These are phyloP conservation scores for Ascoidea rubescens DNA, from an alignment of 805 yeast species.

Conservation along the genomic window DNA sequence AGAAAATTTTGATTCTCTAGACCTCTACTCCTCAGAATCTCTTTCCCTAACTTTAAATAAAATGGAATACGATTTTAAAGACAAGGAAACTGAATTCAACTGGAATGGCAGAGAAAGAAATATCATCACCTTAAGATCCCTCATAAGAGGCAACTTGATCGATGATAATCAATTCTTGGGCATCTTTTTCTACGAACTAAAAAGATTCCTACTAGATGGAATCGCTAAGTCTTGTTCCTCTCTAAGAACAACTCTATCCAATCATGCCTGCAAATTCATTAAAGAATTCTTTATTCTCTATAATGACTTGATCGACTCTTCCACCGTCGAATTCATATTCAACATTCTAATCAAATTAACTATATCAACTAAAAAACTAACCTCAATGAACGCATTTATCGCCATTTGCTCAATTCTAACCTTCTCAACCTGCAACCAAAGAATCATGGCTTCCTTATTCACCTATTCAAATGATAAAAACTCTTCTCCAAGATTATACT, in stretches of 20 bases:
- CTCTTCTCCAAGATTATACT: conserved; percentile 52
- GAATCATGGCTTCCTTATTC: conserved; percentile 35
- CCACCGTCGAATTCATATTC: conserved; percentile 14
- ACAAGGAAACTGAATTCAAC: conserved; percentile 76
- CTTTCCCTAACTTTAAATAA: too few species aligned
- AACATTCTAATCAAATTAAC: conserved; percentile 33
- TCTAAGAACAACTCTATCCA: conserved; percentile 70
- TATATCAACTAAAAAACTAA: conserved; percentile 47
- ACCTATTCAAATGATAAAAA: conserved; percentile 54
- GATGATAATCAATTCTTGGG: conserved; percentile 21
- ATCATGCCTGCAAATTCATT: conserved; percentile 60
- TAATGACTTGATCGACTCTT: conserved; percentile 24
- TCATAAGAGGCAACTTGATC: conserved; percentile 44
- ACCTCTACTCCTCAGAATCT: background rate
- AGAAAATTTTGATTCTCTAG: background rate
- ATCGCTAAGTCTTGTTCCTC: conserved; percentile 56
- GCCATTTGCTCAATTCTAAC: conserved; percentile 25
- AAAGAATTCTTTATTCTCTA: conserved; percentile 45
- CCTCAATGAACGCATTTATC: conserved; percentile 42
- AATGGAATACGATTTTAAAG: conserved; percentile 28
- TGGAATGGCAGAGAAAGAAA: conserved; percentile 65
- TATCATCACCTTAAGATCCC: conserved; percentile 40
- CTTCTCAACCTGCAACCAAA: conserved; percentile 18
- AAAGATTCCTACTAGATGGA: conserved; percentile 36
- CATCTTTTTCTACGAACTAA: conserved; percentile 17